Evolutionary conservation across 352 stramenopile genomes (phyloP).

Genomic region (Phytophthora pisi): DNA sequence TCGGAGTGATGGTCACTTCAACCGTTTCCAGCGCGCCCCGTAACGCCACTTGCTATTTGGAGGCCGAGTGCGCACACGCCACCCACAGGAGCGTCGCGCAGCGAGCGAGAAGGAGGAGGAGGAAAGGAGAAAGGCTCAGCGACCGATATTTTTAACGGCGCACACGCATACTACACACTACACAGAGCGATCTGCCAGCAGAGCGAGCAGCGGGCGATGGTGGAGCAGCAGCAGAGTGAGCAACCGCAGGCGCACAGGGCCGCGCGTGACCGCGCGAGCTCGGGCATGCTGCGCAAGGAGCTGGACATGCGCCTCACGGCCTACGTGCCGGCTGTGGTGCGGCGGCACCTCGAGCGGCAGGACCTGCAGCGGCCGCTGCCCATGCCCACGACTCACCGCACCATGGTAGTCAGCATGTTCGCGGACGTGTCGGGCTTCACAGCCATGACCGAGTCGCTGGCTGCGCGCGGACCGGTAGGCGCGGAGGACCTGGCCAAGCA

Average conservation of each 20-base stretch:
- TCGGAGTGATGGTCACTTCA: constrained; percentile 43
- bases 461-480: constrained; percentile 78
- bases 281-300: constrained; percentile 65
- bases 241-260: constrained; percentile 4
- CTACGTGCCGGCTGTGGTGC: constrained; percentile 83
- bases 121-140: no score
- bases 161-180: not conserved
- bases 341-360: constrained; percentile 73
- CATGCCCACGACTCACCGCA: constrained; percentile 78
- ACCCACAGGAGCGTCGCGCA: no score
- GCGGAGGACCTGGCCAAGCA: constrained; percentile 91
- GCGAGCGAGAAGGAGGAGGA: no score
- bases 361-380: constrained; percentile 39
- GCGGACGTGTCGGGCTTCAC: constrained; percentile 95
- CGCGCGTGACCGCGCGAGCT: constrained; percentile 38
- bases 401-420: constrained; percentile 91
- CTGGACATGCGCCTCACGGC: constrained; percentile 84
- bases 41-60: constrained; percentile 51
- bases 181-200: constrained; percentile 1
- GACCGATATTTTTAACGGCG: constrained; percentile 21
- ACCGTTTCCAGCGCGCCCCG: constrained; percentile 30
- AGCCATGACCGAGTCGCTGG: constrained; percentile 92
- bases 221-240: constrained; percentile 12
- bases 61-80: constrained; percentile 1
- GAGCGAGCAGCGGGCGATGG: constrained; percentile 8